Base-by-base conservation (phyloP, 441 rosid species). In the Isatis lusitanica region DNA sequence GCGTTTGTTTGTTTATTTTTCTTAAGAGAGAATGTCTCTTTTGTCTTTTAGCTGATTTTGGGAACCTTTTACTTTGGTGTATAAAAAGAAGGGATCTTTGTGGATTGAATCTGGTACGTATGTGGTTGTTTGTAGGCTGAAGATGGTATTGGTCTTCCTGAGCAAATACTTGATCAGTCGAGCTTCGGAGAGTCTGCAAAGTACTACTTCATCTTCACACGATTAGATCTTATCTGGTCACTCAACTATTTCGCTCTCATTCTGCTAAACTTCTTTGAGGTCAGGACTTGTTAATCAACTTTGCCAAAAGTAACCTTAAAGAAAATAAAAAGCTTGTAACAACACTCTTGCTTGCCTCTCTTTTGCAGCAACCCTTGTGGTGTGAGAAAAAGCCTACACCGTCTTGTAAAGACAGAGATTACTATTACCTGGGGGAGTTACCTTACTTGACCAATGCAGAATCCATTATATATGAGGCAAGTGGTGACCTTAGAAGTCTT, bases 141-240 rank as follows among this genome's bases (percentile, higher is more conserved):
- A 86, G 99, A 95, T 81, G 98, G 99, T 39, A 77, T 90, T 50
- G 99, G 99, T 15, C 80, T 95, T 39, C 97, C 99, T 1, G 98
- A 90, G 84, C 81, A 95, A 81, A 82, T 95, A 60, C 98, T 95
- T 33, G 92, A 90, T 56, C 87, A 88, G 51, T 74, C 90, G 10
- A 80, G 82, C 80, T 95, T 95, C 12, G 90, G 82, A 40, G 79
- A 74, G 48, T 82, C 87, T 76, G 88, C 92, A 21, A 88, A 84
- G 78, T 66, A 66, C 69, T 95, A 95, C 75, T 95, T 95, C 62
- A 1, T 79, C 52, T 95, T 84, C 79, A 81, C 80, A 31, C 79
- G 79, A 33, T 83, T 87, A 63, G 94, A 91, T 78, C 18, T 87
- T 56, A 38, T 95, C 33, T 95, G 99, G 99, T 85, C 95, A 44